A percentile compares a stretch with the other conserved stretches of the same genome.
Evolutionary conservation across 1,284 basidiomycete species (phyloP).

Genomic region (Volvariella volvacea): DNA sequence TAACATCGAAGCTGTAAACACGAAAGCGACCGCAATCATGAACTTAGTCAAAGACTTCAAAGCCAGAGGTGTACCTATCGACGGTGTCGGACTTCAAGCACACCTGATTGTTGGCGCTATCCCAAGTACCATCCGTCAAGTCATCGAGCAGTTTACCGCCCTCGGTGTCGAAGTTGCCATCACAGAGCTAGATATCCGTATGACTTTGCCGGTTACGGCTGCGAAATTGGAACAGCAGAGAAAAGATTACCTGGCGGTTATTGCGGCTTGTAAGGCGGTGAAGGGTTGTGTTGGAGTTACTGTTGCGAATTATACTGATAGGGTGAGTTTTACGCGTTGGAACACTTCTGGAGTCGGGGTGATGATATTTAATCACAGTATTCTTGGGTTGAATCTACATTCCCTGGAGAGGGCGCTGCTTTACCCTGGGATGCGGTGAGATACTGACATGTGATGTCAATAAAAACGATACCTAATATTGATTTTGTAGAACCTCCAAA

Average conservation of each 20-base stretch:
- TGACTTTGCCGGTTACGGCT: conserved; percentile 42
- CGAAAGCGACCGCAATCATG: conserved; percentile 45
- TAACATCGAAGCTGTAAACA: conserved; percentile 43
- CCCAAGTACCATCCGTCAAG: conserved; percentile 35
- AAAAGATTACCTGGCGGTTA: conserved; percentile 47
- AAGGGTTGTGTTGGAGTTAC: conserved; percentile 45
- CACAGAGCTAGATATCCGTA: conserved; percentile 55
- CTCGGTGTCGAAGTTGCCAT: conserved; percentile 54
- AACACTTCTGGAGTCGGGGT: background rate
- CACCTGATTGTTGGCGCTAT: conserved; percentile 47
- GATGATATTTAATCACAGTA: conserved; percentile 23
- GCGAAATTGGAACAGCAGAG: conserved; percentile 44
- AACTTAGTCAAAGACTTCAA: conserved; percentile 43
- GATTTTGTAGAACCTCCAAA: conserved; percentile 23
- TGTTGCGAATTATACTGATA: conserved; percentile 49
- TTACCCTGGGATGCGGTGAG: conserved; percentile 42
- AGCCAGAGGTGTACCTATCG: conserved; percentile 41
- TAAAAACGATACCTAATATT: background rate
- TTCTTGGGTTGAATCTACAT: conserved; percentile 45
- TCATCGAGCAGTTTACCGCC: conserved; percentile 39
- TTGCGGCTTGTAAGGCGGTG: conserved; percentile 46
- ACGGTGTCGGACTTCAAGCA: conserved; percentile 50
- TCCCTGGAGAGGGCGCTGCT: conserved; percentile 41
- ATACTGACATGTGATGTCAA: background rate
- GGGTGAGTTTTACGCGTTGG: conserved; percentile 16